A percentile compares a stretch with the other conserved stretches of the same genome.
phyloP scores from a whole-genome alignment of 169 alveolate genomes.

The Plasmodium vinckei region DNA sequence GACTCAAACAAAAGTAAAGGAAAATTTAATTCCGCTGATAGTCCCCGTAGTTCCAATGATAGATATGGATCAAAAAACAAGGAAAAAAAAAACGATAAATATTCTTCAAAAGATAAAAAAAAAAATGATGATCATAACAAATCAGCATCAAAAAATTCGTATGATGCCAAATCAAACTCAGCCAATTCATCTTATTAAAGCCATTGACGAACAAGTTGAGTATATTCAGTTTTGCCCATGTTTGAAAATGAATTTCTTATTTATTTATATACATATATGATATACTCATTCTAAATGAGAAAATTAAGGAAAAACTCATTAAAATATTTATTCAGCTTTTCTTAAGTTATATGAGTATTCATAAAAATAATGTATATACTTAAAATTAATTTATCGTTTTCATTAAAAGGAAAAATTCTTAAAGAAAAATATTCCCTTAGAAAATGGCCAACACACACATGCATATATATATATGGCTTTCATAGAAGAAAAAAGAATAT shows the following conservation, averaged over 20 bases:
- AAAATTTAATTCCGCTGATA: constrained; percentile 21
- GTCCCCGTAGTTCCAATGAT: constrained; percentile 19
- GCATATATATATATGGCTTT: too few relatives aligned
- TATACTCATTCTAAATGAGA: too few relatives aligned
- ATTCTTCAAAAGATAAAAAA: constrained; percentile 26
- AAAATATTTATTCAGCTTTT: too few relatives aligned
- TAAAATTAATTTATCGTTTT: too few relatives aligned
- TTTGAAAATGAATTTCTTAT: neutral
- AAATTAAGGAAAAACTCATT: too few relatives aligned
- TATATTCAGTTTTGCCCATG: neutral
- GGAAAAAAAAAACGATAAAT: constrained; percentile 31
- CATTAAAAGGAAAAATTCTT: too few relatives aligned
- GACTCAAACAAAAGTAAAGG: constrained; percentile 27
- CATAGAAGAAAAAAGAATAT: too few relatives aligned
- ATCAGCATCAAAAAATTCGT: constrained; percentile 6
- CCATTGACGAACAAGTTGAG: neutral
- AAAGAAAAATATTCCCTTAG: too few relatives aligned
- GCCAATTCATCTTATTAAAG: constrained; percentile 16
- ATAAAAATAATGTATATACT: too few relatives aligned
- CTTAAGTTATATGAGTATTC: too few relatives aligned
- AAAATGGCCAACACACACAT: too few relatives aligned
- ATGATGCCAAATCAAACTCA: constrained; percentile 15
- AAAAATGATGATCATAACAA: constrained; percentile 24
- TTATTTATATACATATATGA: too few relatives aligned
- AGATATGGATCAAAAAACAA: constrained; percentile 33